These are phyloP conservation scores for Strobilomyces dryophilus DNA, from an alignment of 768 basidiomycete species.

Conservation along the genomic window DNA sequence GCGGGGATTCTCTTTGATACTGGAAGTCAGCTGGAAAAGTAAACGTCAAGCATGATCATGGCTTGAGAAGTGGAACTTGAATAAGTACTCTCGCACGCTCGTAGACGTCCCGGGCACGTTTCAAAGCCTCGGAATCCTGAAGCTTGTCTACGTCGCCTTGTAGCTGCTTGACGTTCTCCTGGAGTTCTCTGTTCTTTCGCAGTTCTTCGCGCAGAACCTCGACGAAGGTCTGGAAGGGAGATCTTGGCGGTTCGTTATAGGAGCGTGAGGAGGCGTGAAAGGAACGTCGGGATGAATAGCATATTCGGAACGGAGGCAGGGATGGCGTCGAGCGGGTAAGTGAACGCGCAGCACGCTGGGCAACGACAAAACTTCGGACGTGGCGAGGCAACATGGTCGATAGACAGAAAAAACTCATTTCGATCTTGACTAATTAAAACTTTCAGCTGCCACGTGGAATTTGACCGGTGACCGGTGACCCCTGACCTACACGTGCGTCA, in stretches of 20 bases:
- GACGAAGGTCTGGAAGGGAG: conserved; percentile 95
- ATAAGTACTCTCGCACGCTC: conserved; percentile 84
- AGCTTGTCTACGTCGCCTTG: conserved; percentile 97
- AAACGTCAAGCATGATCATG: conserved; percentile 2
- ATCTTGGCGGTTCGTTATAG: conserved; percentile 70
- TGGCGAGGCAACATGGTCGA: conserved; percentile 46
- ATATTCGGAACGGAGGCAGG: conserved; percentile 31
- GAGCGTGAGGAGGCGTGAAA: conserved; percentile 68
- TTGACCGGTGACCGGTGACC: too few species aligned
- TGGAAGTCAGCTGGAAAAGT: conserved; percentile 70
- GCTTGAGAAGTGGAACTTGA: background rate
- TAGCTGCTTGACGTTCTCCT: conserved; percentile 95
- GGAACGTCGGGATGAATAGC: conserved; percentile 18
- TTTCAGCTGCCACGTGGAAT: background rate
- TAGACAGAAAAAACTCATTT: conserved; percentile 7
- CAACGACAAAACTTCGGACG: conserved; percentile 36
- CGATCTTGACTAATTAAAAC: background rate
- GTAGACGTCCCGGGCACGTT: conserved; percentile 84
- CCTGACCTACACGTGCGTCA: too few species aligned
- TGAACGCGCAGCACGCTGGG: conserved; percentile 25
- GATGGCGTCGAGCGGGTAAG: conserved; percentile 10
- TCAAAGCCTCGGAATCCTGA: conserved; percentile 96
- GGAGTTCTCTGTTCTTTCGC: conserved; percentile 88
- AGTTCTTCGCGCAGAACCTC: conserved; percentile 92
- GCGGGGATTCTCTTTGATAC: conserved; percentile 93